phyloP scores from a whole-genome alignment of 306 rosid species.

The Oemleria cerasiformis region DNA sequence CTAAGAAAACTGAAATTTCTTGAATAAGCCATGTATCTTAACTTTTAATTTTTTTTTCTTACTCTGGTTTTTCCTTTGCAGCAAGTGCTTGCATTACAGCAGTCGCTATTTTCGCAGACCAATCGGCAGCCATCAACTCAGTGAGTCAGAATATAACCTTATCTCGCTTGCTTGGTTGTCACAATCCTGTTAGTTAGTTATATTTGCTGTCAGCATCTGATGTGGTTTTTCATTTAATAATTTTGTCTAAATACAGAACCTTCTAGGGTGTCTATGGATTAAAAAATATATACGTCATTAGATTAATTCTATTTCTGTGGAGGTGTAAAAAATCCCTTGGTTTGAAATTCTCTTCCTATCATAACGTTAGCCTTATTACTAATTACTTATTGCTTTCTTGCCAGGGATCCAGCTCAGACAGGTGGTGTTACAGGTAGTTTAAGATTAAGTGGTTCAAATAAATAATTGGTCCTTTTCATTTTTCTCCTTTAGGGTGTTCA shows the following conservation, averaged over 20 bases:
- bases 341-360: not conserved
- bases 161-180: not conserved
- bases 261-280: not conserved
- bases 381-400: slow-evolving; percentile 16
- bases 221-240: not conserved
- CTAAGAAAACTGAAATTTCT: not conserved
- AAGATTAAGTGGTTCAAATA: not conserved
- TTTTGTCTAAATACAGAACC: not conserved
- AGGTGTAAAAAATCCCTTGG: not conserved
- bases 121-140: slow-evolving; percentile 47
- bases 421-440: slow-evolving; percentile 45
- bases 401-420: slow-evolving; percentile 49
- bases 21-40: not conserved
- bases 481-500: not conserved
- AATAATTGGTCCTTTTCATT: not conserved
- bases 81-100: slow-evolving; percentile 56
- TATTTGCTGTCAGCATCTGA: not conserved
- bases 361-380: slow-evolving; percentile 4
- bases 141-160: slow-evolving; percentile 33
- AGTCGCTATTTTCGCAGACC: slow-evolving; percentile 41
- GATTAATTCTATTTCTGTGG: not conserved
- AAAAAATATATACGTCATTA: not conserved
- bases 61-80: slow-evolving; percentile 22
- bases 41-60: not conserved
- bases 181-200: not conserved